phyloP scores from a whole-genome alignment of 192 early-diverging fungal genomes.

The Backusella australiensis region DNA sequence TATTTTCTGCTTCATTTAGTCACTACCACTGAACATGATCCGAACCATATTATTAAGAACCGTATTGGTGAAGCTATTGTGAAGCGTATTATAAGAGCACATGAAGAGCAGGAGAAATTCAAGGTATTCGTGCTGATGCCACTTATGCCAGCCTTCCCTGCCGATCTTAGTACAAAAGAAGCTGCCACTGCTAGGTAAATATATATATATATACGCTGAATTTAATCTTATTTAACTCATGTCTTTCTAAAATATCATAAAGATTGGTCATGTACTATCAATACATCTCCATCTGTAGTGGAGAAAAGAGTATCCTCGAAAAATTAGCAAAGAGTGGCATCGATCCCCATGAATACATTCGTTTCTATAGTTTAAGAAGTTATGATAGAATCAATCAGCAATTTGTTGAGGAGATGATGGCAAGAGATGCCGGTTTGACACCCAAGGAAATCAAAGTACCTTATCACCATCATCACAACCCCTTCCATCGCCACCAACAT shows the following conservation, averaged over 20 bases:
- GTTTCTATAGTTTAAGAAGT: constrained; percentile 74
- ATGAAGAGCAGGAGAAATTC: constrained; percentile 64
- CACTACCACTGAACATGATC: constrained; percentile 42
- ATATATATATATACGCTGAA: background rate
- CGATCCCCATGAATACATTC: constrained; percentile 60
- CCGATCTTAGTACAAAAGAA: constrained; percentile 71
- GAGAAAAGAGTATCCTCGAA: constrained; percentile 64
- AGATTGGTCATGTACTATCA: constrained; percentile 78
- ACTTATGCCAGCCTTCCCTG: constrained; percentile 84
- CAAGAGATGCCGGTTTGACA: constrained; percentile 23
- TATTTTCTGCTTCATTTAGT: constrained; percentile 28
- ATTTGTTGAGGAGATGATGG: constrained; percentile 20
- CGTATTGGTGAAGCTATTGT: constrained; percentile 79
- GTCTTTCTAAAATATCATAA: background rate
- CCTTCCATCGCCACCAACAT: background rate
- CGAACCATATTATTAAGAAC: constrained; percentile 67
- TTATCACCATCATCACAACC: background rate
- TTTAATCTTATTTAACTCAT: background rate
- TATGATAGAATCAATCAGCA: constrained; percentile 63
- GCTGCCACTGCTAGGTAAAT: constrained; percentile 61
- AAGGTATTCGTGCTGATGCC: constrained; percentile 82
- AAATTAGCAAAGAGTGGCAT: constrained; percentile 56
- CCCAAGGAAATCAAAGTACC: constrained; percentile 18
- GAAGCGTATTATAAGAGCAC: constrained; percentile 71
- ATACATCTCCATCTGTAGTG: constrained; percentile 75